Conservation (phyloP, 768 basidiomycete genomes). For the Suillus subluteus region DNA sequence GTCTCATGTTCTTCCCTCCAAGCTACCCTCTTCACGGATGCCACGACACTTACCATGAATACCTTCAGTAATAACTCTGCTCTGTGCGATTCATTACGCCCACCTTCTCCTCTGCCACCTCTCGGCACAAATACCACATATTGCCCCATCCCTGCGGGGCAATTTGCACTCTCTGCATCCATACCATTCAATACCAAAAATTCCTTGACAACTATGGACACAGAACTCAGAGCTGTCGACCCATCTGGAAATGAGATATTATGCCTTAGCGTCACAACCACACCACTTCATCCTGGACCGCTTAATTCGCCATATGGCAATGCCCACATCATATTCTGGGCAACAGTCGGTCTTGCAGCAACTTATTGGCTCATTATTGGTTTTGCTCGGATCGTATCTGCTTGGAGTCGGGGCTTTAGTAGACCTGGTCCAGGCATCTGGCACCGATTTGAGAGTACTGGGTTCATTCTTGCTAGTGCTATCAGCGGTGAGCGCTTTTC, state of each 20-base stretch:
- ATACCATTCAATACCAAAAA: conserved; percentile 68
- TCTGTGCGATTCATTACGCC: conserved; percentile 79
- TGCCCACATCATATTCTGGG: conserved; percentile 73
- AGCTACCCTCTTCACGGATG: conserved; percentile 89
- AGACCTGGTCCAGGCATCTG: conserved; percentile 64
- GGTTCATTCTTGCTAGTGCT: conserved; percentile 90
- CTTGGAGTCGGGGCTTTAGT: conserved; percentile 74
- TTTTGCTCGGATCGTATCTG: conserved; percentile 79
- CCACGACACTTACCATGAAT: conserved; percentile 77
- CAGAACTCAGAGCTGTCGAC: conserved; percentile 88
- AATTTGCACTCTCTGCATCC: conserved; percentile 79
- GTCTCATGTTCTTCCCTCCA: conserved; percentile 21
- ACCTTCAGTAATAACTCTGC: conserved; percentile 72
- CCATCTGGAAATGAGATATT: conserved; percentile 80
- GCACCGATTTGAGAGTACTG: conserved; percentile 78
- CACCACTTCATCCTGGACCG: conserved; percentile 69
- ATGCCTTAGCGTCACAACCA: conserved; percentile 79
- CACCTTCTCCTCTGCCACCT: conserved; percentile 70
- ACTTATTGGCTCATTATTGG: conserved; percentile 85
- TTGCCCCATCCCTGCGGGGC: conserved; percentile 81
- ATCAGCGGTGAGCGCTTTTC: conserved; percentile 90
- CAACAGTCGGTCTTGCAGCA: conserved; percentile 70
- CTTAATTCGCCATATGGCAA: conserved; percentile 63
- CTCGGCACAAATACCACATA: conserved; percentile 45
- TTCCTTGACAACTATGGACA: conserved; percentile 81